Conservation (phyloP, 352 stramenopile genomes). For the Saprolegnia diclina region DNA sequence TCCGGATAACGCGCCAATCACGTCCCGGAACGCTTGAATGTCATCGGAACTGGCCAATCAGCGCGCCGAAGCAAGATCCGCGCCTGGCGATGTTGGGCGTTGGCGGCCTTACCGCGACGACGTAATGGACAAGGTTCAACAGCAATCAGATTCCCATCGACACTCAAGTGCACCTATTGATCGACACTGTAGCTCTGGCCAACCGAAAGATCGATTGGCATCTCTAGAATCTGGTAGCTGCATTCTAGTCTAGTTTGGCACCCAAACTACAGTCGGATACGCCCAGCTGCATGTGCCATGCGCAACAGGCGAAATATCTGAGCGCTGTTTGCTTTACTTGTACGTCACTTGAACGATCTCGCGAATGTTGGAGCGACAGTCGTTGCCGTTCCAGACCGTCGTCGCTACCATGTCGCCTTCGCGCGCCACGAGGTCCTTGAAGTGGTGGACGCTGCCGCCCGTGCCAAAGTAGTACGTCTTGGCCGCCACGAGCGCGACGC, state of each 20-base stretch:
- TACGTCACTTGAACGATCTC: constrained; percentile 48
- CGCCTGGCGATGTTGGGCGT: neutral
- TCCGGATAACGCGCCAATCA: constrained; percentile 19
- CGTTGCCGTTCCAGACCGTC: constrained; percentile 62
- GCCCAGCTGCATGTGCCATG: neutral
- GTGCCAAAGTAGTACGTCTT: constrained; percentile 88
- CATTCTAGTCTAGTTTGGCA: no score
- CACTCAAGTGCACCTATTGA: no score
- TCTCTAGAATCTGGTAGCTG: no score
- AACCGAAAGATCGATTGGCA: no score
- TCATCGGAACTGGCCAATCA: neutral
- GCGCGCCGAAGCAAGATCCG: no score
- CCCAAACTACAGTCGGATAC: no score
- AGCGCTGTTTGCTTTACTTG: neutral
- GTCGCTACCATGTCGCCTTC: constrained; percentile 49
- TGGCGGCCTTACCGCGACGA: neutral
- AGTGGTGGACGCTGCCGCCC: constrained; percentile 82
- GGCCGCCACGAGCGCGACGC: constrained; percentile 57
- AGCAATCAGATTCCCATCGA: neutral
- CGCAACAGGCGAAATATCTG: neutral
- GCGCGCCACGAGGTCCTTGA: constrained; percentile 45
- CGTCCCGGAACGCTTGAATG: neutral
- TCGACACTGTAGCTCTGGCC: no score
- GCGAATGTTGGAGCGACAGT: constrained; percentile 73
- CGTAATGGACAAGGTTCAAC: neutral